These are phyloP conservation scores for Beauveria sp. DNA, from an alignment of 2,329 filamentous ascomycete species.

Conservation along the genomic window DNA sequence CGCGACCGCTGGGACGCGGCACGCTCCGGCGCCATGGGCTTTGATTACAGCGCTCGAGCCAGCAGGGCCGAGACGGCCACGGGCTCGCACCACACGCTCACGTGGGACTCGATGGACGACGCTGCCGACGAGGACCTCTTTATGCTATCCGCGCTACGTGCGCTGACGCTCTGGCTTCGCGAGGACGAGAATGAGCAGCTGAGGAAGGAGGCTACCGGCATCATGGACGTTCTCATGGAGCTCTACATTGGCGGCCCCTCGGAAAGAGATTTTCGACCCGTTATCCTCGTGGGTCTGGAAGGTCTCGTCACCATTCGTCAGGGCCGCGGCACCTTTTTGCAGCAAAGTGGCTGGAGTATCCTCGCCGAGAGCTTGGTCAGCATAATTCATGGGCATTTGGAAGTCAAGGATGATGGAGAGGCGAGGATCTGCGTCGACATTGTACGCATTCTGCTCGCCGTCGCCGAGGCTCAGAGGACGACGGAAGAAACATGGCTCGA, in stretches of 20 bases:
- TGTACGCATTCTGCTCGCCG: slow-evolving; percentile 44
- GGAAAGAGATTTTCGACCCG: slow-evolving; percentile 43
- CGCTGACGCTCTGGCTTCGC: slow-evolving; percentile 58
- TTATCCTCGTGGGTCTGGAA: slow-evolving; percentile 52
- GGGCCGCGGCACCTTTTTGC: slow-evolving; percentile 40
- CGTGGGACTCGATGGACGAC: slow-evolving; percentile 50
- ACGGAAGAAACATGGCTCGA: slow-evolving; percentile 50
- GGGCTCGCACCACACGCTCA: slow-evolving; percentile 40
- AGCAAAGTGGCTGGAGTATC: slow-evolving; percentile 45
- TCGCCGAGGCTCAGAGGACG: slow-evolving; percentile 39
- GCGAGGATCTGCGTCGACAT: slow-evolving; percentile 46
- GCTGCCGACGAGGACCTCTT: slow-evolving; percentile 47
- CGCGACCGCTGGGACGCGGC: slow-evolving; percentile 64
- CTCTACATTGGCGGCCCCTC: slow-evolving; percentile 27
- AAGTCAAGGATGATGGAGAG: slow-evolving; percentile 22
- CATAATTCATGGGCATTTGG: slow-evolving; percentile 29
- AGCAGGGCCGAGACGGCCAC: slow-evolving; percentile 34
- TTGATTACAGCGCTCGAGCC: slow-evolving; percentile 49
- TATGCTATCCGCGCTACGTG: slow-evolving; percentile 48
- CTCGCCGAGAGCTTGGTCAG: slow-evolving; percentile 41
- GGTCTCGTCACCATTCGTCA: slow-evolving; percentile 43
- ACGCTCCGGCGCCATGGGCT: slow-evolving; percentile 51
- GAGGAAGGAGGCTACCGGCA: slow-evolving; percentile 46
- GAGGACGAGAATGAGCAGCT: slow-evolving; percentile 58
- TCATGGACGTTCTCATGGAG: slow-evolving; percentile 57